Evolutionary conservation across 1,139 yeast species (phyloP).

Genomic region (Candida pseudoviswanathii): DNA sequence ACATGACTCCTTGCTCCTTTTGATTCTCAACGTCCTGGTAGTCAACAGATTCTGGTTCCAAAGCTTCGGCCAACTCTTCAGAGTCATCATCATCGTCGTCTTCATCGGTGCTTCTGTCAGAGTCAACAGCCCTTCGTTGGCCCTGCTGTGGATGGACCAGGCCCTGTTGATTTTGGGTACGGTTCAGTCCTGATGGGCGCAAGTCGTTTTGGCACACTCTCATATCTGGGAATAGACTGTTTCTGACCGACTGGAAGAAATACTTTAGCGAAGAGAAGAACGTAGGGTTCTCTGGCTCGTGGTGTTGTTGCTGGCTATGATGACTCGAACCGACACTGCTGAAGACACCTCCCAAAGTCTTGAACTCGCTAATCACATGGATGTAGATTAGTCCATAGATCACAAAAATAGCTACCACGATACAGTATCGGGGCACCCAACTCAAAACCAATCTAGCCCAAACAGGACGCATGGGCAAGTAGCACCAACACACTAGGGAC

Average conservation of each 20-base stretch:
- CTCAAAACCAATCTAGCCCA: constrained; percentile 78
- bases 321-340: constrained; percentile 11
- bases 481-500: constrained; percentile 78
- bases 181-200: neutral
- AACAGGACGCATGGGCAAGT: constrained; percentile 68
- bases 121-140: neutral
- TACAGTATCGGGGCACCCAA: constrained; percentile 80
- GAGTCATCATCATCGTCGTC: constrained; percentile 16
- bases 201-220: neutral
- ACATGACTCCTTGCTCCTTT: constrained; percentile 8
- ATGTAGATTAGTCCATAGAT: constrained; percentile 74
- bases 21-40: constrained; percentile 5
- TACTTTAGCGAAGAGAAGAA: constrained; percentile 39
- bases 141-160: neutral
- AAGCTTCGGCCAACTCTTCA: constrained; percentile 16
- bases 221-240: constrained; percentile 32
- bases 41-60: constrained; percentile 8
- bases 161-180: neutral
- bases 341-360: constrained; percentile 51
- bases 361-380: constrained; percentile 67
- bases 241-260: constrained; percentile 27
- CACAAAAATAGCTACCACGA: constrained; percentile 61
- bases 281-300: constrained; percentile 29
- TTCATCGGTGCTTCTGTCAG: neutral
- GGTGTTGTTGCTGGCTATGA: constrained; percentile 8